Evolutionary conservation across 2,329 filamentous ascomycete species (phyloP).

Genomic region (Colletotrichum orchidophilum): DNA sequence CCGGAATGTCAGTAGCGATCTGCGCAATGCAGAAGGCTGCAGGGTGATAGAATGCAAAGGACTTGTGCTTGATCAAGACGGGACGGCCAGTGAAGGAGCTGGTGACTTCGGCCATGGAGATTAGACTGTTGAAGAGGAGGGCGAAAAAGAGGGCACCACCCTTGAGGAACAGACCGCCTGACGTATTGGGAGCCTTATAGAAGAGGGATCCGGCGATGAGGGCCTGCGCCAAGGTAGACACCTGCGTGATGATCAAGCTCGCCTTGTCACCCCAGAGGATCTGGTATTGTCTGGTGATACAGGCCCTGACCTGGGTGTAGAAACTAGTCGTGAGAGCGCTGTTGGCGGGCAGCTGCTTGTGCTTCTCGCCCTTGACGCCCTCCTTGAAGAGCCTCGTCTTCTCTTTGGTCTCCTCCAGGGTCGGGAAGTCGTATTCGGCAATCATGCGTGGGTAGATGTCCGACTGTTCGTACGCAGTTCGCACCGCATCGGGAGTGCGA

Average conservation of each 20-base stretch:
- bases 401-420: constrained; percentile 55
- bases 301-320: constrained; percentile 62
- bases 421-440: constrained; percentile 66
- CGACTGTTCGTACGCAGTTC: constrained; percentile 61
- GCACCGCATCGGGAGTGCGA: constrained; percentile 54
- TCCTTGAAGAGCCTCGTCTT: constrained; percentile 64
- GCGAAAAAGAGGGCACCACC: constrained; percentile 72
- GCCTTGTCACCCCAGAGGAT: constrained; percentile 72
- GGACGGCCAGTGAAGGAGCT: constrained; percentile 69
- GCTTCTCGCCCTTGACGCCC: constrained; percentile 62
- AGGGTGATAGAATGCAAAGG: constrained; percentile 67
- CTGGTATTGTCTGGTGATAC: constrained; percentile 69
- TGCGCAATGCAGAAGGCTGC: constrained; percentile 67
- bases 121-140: constrained; percentile 68
- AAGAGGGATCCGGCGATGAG: constrained; percentile 74
- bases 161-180: constrained; percentile 70
- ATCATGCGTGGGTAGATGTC: constrained; percentile 60
- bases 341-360: constrained; percentile 59
- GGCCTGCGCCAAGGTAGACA: constrained; percentile 65
- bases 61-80: constrained; percentile 66
- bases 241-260: constrained; percentile 70
- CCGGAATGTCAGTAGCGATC: constrained; percentile 62
- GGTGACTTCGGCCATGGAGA: constrained; percentile 74
- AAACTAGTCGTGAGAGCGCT: constrained; percentile 68
- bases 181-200: constrained; percentile 68